Evolutionary conservation across 1,284 basidiomycete genomes (phyloP).

Genomic region (Schizophyllum amplum): DNA sequence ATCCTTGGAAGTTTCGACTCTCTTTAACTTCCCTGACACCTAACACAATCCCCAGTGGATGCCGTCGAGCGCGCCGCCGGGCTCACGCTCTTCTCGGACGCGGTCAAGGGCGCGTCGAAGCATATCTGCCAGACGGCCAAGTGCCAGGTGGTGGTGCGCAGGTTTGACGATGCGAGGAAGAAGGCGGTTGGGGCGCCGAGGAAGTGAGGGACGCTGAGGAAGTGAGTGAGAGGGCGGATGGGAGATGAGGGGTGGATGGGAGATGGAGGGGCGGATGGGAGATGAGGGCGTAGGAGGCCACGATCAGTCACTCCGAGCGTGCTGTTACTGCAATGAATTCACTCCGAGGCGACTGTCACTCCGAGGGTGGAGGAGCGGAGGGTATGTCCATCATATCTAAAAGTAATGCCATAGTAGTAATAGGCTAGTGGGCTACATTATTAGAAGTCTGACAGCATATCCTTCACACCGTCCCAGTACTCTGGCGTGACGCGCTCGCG

Average conservation of each 20-base stretch:
- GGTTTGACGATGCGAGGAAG: constrained; percentile 86
- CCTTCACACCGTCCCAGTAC: constrained; percentile 74
- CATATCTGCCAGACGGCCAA: constrained; percentile 84
- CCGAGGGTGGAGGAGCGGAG: background rate
- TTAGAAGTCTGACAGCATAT: constrained; percentile 72
- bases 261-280: too few relatives aligned
- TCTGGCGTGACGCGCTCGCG: constrained; percentile 48
- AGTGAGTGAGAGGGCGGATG: too few relatives aligned
- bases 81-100: constrained; percentile 81
- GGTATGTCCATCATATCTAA: background rate
- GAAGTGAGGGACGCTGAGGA: too few relatives aligned
- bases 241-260: too few relatives aligned
- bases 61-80: constrained; percentile 90
- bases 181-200: constrained; percentile 25
- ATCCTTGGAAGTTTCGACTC: background rate
- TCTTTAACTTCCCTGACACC: constrained; percentile 1
- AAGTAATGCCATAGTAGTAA: background rate
- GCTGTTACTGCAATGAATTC: too few relatives aligned
- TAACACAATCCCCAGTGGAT: constrained; percentile 49
- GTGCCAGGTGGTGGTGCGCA: constrained; percentile 78
- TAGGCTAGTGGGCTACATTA: constrained; percentile 4
- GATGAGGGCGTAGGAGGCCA: too few relatives aligned
- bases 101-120: constrained; percentile 72
- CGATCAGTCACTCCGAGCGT: too few relatives aligned
- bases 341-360: too few relatives aligned